Base-by-base conservation (phyloP, 108 stramenopile genomes). In the Cyclostephanos invisitatus region DNA sequence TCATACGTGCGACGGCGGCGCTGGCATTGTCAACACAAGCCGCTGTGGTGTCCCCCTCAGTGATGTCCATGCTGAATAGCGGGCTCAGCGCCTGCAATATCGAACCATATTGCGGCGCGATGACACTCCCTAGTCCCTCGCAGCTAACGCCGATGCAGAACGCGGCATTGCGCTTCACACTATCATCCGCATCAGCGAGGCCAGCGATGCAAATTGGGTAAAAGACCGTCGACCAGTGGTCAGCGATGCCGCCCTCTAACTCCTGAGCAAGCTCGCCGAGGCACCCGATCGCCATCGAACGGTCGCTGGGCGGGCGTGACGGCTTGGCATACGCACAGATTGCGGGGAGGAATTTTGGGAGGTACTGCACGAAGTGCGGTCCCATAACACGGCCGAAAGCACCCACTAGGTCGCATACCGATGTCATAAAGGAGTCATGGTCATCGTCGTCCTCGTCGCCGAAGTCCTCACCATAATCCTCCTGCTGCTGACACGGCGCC, bases 221-320 rank as follows among this genome's bases (percentile, higher is more conserved):
- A 70, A 97, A 92, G 37, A 94, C 89, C 7, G 73, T 53, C 66
- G 81, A 77, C 90, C 95, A 94, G 76, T 97, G 87, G 2, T 91
- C 90, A 8, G 72, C 57, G 44, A 93, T 89, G 20, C 83, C 74
- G 24, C 53, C 63, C 63, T 87, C 91, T 28, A 96, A 62, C 71
- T 93, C 91, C 70, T 93, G 92, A 2, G 96, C 94, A 49, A 98
- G 86, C 75, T 98, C 98, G 21, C 96, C 97, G 38, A 96, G 76
- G 79, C 95, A 96, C 10, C 98, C 97, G 27, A 98, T 84, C 27
- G 94, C 96, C 97, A 97, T 98, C 36, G 92, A 84, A 68, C 98
- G 87, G 64, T 98, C 98, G 50, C 87, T 84, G 20, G 95, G 76
- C 37, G 96, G 93, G 17, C 96, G 85, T 7, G 89, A 90, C 0